Evolutionary conservation across 75 land plant genomes (phyloP), one percentile per base, ranked within the genome.

Genomic region (Cunninghamia lanceolata): DNA sequence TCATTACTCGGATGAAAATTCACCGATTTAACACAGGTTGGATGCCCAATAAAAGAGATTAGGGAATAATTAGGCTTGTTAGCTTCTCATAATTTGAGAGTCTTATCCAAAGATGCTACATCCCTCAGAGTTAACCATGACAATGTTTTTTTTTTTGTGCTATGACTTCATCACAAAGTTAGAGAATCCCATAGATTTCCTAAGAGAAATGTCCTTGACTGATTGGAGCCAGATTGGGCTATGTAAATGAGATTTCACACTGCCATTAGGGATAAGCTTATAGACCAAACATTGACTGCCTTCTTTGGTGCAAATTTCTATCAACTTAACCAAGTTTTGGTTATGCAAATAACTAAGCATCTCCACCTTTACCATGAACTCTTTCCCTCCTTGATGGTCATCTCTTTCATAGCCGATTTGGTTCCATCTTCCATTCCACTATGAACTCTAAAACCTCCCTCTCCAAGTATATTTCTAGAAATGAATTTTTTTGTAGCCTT

Each of bases 201-300:
- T n/a, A n/a, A n/a, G n/a, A n/a, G n/a, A n/a, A n/a, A n/a, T n/a
- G n/a, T n/a, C n/a, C n/a, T n/a, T n/a, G n/a, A n/a, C n/a, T n/a
- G n/a, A n/a, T n/a, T n/a, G n/a, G n/a, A n/a, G n/a, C n/a, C n/a
- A n/a, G n/a, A n/a, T n/a, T n/a, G n/a, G 93, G 46, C 5, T 45
- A 52, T 89, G 90, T 39, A 89, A 68, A 77, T 89, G 90, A 16
- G 90, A 89, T 77, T 89, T 88, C n/a, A 89, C 88, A 53, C 90
- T 89, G 28, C 90, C 90, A 85, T 89, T 89, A 2, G 88, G 56
- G 53, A 89, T 87, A 53, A 89, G 88, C 70, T 89, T 88, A 53
- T 86, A 89, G 34, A 89, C 88, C 88, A 89, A 84, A 36, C 85
- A 89, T 35, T 82, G 76, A 4, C 45, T 86, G 74, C 76, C 76